phyloP scores from a whole-genome alignment of 2,329 filamentous ascomycete species.

The Rhinocladiella similis region DNA sequence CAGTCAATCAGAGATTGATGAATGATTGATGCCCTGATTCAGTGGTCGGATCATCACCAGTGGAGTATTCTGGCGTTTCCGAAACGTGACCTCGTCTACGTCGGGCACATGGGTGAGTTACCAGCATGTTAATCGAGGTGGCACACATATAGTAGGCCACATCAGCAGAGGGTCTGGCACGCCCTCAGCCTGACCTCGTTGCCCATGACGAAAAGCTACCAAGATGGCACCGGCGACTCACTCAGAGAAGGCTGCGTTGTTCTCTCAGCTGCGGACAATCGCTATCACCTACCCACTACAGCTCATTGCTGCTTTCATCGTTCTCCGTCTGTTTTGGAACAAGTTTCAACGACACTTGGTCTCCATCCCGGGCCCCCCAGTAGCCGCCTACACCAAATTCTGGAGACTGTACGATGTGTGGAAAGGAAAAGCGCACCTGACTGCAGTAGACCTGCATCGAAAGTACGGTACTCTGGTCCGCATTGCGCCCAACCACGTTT shows the following conservation, averaged over 20 bases:
- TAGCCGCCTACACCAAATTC: conserved; percentile 70
- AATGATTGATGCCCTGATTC: neutral
- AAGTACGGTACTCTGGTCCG: conserved; percentile 74
- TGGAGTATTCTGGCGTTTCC: neutral
- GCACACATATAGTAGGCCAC: too few species aligned
- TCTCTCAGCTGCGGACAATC: conserved; percentile 3
- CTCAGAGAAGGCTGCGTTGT: neutral
- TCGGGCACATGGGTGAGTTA: neutral
- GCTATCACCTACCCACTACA: conserved; percentile 6
- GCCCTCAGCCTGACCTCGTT: too few species aligned
- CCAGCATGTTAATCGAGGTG: too few species aligned
- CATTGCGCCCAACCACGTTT: conserved; percentile 71
- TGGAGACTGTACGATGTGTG: conserved; percentile 74
- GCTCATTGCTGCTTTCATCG: conserved; percentile 5
- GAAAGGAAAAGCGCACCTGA: conserved; percentile 63
- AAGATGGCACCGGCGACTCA: conserved; percentile 3
- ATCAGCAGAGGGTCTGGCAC: too few species aligned
- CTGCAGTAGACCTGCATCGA: conserved; percentile 66
- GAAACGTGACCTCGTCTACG: neutral
- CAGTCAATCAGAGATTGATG: neutral
- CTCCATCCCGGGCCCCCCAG: conserved; percentile 61
- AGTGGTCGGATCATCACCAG: neutral
- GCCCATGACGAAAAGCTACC: neutral
- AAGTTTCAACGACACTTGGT: conserved; percentile 16
- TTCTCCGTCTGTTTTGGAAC: conserved; percentile 17